Percentiles rank a stretch among this genome's conserved stretches.
Evolutionary conservation across 202 grass and related monocot species (phyloP).

Genomic region (Digitaria exilis): DNA sequence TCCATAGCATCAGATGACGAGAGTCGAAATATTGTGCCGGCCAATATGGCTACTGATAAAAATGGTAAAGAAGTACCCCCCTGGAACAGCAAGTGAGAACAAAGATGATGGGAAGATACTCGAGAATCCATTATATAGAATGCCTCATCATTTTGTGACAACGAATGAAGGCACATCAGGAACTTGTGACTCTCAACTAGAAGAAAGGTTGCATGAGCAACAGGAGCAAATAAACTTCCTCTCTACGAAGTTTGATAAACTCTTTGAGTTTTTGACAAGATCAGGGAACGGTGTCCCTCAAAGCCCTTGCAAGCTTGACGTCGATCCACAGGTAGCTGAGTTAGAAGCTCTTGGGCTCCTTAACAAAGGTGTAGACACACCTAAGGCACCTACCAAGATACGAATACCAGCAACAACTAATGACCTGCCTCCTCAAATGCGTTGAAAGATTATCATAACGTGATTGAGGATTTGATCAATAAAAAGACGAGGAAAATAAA

Average conservation of each 20-base stretch:
- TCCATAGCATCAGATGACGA: too few relatives aligned
- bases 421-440: too few relatives aligned
- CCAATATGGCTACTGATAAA: too few relatives aligned
- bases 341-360: too few relatives aligned
- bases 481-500: background rate
- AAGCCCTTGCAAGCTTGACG: accelerated
- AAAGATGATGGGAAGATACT: too few relatives aligned
- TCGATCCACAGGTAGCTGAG: background rate
- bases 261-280: background rate
- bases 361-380: too few relatives aligned
- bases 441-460: background rate
- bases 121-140: background rate
- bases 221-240: background rate
- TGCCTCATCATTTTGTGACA: background rate
- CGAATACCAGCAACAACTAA: too few relatives aligned
- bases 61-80: background rate
- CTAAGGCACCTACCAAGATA: too few relatives aligned
- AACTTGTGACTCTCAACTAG: background rate
- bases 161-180: background rate
- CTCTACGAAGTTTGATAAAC: background rate
- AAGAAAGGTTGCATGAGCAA: background rate
- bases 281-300: background rate
- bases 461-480: too few relatives aligned
- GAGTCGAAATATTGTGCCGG: too few relatives aligned
- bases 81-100: too few relatives aligned